Conservation (phyloP, 78 protist genomes). For the Protostelium mycophagum region DNA sequence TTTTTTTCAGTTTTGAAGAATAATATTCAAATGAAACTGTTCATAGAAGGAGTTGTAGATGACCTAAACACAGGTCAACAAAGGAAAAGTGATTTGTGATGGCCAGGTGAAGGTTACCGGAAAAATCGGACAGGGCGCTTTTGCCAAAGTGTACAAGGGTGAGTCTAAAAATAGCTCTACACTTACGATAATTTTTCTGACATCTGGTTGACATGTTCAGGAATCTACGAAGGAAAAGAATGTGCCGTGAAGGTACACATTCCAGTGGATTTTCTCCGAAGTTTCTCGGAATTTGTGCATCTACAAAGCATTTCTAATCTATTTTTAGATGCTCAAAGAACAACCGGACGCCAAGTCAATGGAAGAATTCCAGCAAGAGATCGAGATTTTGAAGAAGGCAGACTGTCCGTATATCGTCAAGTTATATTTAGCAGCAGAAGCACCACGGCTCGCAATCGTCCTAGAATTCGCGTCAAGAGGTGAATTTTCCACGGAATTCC, state of each 20-base stretch:
- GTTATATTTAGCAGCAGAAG: neutral
- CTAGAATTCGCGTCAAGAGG: neutral
- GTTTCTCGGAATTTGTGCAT: too few relatives aligned
- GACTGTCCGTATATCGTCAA: neutral
- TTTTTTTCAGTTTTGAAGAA: too few relatives aligned
- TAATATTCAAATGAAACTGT: too few relatives aligned
- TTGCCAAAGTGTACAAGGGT: slow-evolving; percentile 55
- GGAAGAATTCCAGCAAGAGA: neutral
- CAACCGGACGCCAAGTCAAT: neutral
- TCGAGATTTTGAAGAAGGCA: neutral
- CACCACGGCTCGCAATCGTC: neutral
- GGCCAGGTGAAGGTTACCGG: slow-evolving; percentile 5
- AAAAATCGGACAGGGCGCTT: slow-evolving; percentile 55
- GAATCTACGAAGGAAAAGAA: neutral
- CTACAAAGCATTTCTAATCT: too few relatives aligned
- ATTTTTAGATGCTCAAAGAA: neutral
- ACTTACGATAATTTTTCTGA: too few relatives aligned
- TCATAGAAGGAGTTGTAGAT: too few relatives aligned
- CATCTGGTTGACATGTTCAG: too few relatives aligned
- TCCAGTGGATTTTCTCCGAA: too few relatives aligned
- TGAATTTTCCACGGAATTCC: too few relatives aligned
- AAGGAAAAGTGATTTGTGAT: neutral
- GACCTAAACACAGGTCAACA: neutral
- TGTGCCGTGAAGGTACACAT: slow-evolving; percentile 2
- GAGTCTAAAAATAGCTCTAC: too few relatives aligned